A percentile compares a stretch with the other conserved stretches of the same genome.
Evolutionary conservation across 257 asterid genomes (phyloP).

Genomic region (Penstemon eatonii): DNA sequence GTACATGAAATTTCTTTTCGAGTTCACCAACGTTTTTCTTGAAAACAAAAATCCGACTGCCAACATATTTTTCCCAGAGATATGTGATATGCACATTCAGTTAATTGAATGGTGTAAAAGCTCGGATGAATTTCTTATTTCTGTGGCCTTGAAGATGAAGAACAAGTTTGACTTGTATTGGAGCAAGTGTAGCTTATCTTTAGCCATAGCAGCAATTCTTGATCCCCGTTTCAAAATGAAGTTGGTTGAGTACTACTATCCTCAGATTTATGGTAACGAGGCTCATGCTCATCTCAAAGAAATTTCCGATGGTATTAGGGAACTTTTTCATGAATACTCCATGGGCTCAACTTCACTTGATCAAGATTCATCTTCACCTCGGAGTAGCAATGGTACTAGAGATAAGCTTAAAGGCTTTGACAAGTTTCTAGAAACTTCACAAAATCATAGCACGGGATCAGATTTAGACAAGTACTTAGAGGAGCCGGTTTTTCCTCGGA

Average conservation of each 20-base stretch:
- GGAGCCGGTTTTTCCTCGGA: constrained; percentile 92
- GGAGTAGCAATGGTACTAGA: constrained; percentile 54
- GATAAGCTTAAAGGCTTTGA: constrained; percentile 92
- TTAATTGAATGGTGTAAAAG: constrained; percentile 82
- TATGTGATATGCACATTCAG: constrained; percentile 82
- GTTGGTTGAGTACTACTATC: constrained; percentile 81
- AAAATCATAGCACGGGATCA: constrained; percentile 58
- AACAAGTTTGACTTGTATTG: constrained; percentile 74
- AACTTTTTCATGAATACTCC: constrained; percentile 71
- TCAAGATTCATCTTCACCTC: constrained; percentile 44
- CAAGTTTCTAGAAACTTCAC: constrained; percentile 81
- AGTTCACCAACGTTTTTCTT: constrained; percentile 51
- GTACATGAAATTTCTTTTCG: constrained; percentile 66
- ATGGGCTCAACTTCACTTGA: constrained; percentile 50
- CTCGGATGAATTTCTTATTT: constrained; percentile 70
- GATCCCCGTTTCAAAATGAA: constrained; percentile 96
- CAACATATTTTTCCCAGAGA: constrained; percentile 69
- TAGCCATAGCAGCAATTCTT: constrained; percentile 78
- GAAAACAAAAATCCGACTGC: constrained; percentile 70
- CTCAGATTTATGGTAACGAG: constrained; percentile 60
- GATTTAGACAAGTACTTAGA: constrained; percentile 86
- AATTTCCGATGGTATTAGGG: constrained; percentile 62
- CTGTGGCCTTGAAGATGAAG: constrained; percentile 76
- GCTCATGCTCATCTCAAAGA: constrained; percentile 62
- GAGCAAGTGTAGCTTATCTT: constrained; percentile 72